Percentiles rank a stretch among this genome's conserved stretches.
Conservation (phyloP, 164 flowering plant genomes). For the Nelumbo lutea region DNA sequence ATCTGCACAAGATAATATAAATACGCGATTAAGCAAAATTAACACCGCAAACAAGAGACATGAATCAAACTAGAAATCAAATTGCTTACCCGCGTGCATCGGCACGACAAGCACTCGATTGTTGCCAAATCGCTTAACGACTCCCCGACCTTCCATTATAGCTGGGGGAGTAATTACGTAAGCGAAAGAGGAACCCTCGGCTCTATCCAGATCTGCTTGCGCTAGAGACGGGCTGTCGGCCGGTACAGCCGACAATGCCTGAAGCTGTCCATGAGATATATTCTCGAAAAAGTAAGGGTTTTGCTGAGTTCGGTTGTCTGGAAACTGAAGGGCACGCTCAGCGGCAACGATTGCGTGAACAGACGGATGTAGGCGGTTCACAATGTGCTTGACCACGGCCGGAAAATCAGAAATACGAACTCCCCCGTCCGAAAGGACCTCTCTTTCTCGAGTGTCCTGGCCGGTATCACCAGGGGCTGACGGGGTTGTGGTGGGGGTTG, state of each 20-base stretch:
- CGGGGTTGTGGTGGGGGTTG: too few species aligned
- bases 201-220: conserved; percentile 38
- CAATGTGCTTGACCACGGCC: neutral
- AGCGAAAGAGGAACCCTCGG: conserved; percentile 19
- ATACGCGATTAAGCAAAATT: neutral
- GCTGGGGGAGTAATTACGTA: conserved; percentile 65
- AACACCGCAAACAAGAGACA: neutral
- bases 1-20: conserved; percentile 37
- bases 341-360: neutral
- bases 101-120: conserved; percentile 61
- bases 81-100: conserved; percentile 70
- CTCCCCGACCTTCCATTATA: conserved; percentile 78
- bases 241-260: neutral
- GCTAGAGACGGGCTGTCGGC: conserved; percentile 22
- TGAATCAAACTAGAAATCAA: conserved; percentile 12
- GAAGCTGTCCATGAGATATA: conserved; percentile 1
- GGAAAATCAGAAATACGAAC: neutral
- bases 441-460: neutral
- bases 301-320: neutral
- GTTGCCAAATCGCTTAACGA: conserved; percentile 52
- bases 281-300: neutral
- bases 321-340: neutral
- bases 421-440: neutral
- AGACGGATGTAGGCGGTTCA: neutral
- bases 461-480: neutral